Percentiles rank a stretch among this genome's conserved stretches.
These are phyloP conservation scores for Tagetes erecta DNA, from an alignment of 129 eudicot species.

Conservation along the genomic window DNA sequence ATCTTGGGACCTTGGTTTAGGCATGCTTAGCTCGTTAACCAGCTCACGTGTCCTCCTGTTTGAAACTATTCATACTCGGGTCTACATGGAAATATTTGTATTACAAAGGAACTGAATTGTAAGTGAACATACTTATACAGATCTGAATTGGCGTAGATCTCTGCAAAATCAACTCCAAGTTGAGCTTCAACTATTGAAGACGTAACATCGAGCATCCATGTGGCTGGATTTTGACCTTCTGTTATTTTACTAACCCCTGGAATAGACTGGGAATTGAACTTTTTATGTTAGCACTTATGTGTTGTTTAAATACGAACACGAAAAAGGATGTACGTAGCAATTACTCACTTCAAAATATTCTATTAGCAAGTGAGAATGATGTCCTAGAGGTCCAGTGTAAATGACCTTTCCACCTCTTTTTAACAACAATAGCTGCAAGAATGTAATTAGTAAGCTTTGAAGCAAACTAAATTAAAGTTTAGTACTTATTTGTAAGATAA, in stretches of 20 bases:
- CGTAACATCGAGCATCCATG: constrained; percentile 80
- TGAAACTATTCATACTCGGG: not conserved
- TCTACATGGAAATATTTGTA: too few species aligned
- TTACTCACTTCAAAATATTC: constrained; percentile 70
- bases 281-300: too few species aligned
- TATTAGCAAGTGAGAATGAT: constrained; percentile 51
- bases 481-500: too few species aligned
- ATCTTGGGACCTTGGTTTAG: constrained; percentile 42
- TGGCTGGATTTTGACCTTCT: constrained; percentile 82
- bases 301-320: too few species aligned
- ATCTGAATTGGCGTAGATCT: constrained; percentile 44
- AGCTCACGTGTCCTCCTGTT: constrained; percentile 53
- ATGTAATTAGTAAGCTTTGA: not conserved
- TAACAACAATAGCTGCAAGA: constrained; percentile 65
- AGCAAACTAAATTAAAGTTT: not conserved
- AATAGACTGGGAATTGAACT: not conserved
- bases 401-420: constrained; percentile 82
- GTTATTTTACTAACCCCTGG: constrained; percentile 56
- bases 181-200: constrained; percentile 57
- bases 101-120: too few species aligned
- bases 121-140: constrained; percentile 37
- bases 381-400: constrained; percentile 75
- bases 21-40: constrained; percentile 50
- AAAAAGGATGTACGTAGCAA: too few species aligned
- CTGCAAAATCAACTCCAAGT: constrained; percentile 62